Base-by-base conservation (phyloP, 352 stramenopile genomes). In the Pythium rishiriense region DNA sequence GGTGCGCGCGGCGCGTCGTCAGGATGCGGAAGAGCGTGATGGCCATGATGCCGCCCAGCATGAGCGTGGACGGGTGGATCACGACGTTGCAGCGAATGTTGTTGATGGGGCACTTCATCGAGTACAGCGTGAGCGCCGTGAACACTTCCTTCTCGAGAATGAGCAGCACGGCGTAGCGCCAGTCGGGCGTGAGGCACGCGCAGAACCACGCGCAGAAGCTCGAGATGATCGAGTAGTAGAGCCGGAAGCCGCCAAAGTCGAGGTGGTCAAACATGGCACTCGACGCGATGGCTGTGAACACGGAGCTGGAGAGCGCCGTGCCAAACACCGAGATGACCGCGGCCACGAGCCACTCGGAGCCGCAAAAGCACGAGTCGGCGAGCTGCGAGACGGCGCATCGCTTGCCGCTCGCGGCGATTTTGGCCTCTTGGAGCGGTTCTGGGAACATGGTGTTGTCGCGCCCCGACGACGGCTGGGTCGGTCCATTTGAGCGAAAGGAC, bases 91-190 rank as follows among this genome's bases (percentile, higher is more conserved):
- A 91, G 39, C 56, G 69, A 11, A 85, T 61, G 35, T 79, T 46
- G 54, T 88, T 88, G 43, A 83, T 84, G 12, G 75, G 71, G 57
- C 82, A 91, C 25, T 71, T 74, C 26, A 74, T 86, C 17, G 77
- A 86, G 63, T 85, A 75, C 35, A 91, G 49, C n/a, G 79, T 86
- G 29, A 88, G 64, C 26, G 63, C 55, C 37, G 73, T 81, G 48
- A 88, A 88, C 29, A 85, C 71, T 19, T 64, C 70, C 28, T 81
- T 80, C 58, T 85, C 66, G 11, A 82, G 14, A 29, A 80, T 69
- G 39, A 81, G 62, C n/a, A 88, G 47, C 37, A 75, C 51, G 0
- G 60, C 69, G 46, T 86, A 85, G 15, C 75, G 64, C 74, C 75
- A 83, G 58, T 85, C 64, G 0, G 79, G 79, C 56, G 75, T 75